Base-by-base conservation (phyloP, 139 green algal species). In the Chlamydomonas schloesseri region DNA sequence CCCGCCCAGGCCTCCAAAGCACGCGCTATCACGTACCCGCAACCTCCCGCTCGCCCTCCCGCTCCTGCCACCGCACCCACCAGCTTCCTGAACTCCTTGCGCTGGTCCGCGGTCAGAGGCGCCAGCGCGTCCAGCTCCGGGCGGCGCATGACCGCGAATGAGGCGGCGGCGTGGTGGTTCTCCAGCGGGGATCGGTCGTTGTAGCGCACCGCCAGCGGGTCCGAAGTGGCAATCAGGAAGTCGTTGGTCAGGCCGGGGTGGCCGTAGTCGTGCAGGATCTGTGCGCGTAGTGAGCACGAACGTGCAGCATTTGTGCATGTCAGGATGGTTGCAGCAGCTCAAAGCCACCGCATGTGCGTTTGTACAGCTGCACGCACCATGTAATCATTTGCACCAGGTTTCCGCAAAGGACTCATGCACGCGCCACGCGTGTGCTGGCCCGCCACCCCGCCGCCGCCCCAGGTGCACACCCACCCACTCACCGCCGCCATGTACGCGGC, bases 101-200 rank as follows among this genome's bases (percentile, higher is more conserved):
- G 57, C 71, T 82, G 71, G 29, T 42, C 2, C 26, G 23, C 17
- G n/a, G 14, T 57, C 23, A 87, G 82, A 14, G 36, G 31, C 18
- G 57, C 57, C 69, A 91, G n/a, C 15, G 57, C 71, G 71, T 87
- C 72, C 24, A 75, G 79, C n/a, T 78, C 83, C 0, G 88, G 77
- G 13, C 73, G 57, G 50, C 29, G 46, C 70, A 92, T 50, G 53
- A 90, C 58, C 6, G 37, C 47, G 37, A 92, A 91, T 14, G 82
- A 73, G 4, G 77, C 84, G 15, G 87, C 83, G 55, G 86, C 46
- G 69, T 91, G 87, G 71, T 93, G 90, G 70, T 90, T 90, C 77
- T 93, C 90, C 81, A 90, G 65, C 8, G 87, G 87, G 0, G 70
- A 80, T 2, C 73, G 71, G 84, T 94, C 92, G 80, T 95, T 95